Evolutionary conservation across 768 basidiomycete genomes (phyloP).

Genomic region (Kondoa malvinella): DNA sequence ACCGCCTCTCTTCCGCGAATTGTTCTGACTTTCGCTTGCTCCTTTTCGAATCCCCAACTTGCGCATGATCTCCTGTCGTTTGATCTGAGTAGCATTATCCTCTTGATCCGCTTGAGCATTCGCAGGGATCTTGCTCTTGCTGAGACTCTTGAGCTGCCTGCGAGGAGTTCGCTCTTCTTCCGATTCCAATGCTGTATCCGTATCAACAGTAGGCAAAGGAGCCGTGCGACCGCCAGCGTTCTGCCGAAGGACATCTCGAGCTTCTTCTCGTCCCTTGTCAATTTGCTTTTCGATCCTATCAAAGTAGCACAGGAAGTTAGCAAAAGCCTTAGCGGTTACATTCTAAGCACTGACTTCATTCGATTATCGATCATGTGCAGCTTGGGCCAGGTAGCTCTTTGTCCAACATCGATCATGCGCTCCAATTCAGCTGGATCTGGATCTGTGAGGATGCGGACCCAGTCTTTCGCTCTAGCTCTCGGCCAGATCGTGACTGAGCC

Average conservation of each 20-base stretch:
- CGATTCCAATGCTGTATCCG: neutral
- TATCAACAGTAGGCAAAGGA: neutral
- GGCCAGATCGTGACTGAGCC: constrained; percentile 33
- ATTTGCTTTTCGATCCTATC: constrained; percentile 25
- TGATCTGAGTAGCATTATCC: neutral
- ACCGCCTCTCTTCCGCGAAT: neutral
- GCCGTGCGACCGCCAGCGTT: neutral
- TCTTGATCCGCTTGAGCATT: neutral
- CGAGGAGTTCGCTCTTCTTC: neutral
- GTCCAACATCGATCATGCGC: constrained; percentile 71
- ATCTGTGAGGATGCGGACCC: constrained; percentile 46
- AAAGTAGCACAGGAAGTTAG: neutral
- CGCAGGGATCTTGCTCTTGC: neutral
- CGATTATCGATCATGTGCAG: constrained; percentile 88
- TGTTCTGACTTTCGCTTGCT: neutral
- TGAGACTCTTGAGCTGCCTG: neutral
- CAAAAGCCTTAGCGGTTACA: neutral
- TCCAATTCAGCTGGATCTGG: constrained; percentile 44
- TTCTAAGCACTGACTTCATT: constrained; percentile 33
- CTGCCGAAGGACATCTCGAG: constrained; percentile 20
- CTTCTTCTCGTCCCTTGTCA: constrained; percentile 19
- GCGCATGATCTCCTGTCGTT: neutral
- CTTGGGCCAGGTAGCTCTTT: constrained; percentile 96
- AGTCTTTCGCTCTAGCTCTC: constrained; percentile 49
- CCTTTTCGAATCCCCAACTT: neutral